Base-by-base conservation (phyloP, 805 yeast genomes). In the Wickerhamiella sergipiensis region DNA sequence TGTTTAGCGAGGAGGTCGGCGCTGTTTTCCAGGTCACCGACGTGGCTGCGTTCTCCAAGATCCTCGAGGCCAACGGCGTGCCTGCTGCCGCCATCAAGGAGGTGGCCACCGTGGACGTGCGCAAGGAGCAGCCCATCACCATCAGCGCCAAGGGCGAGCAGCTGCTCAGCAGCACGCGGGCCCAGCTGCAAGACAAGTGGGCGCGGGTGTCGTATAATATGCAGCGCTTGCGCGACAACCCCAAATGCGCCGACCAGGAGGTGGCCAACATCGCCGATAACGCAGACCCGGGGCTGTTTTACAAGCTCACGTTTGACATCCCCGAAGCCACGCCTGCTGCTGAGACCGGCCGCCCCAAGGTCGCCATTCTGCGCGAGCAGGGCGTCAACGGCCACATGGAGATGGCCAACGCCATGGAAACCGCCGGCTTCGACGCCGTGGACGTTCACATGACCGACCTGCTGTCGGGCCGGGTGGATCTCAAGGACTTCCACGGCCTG, bases 361-460 rank as follows among this genome's bases (percentile, higher is more conserved):
- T 92, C 57, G 98, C 97, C 42, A 88, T 92, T 51, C 74, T 92
- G 62, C 84, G 98, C 71, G 98, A 92, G 67, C 98, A 92, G 71
- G 98, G 98, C 71, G 96, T 92, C 51, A 92, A 92, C 67, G 95
- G 97, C 36, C 95, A 90, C 66, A 85, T 84, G 75, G 98, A 92
- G 71, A 89, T 92, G 97, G 97, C 97, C 2, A 89, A 94, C 86
- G 78, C 90, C 57, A 88, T 92, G 76, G 82, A 82, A 65, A 87
- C 82, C 66, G 95, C 97, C 36, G 98, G 98, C 0, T 92, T 92
- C 67, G 87, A 80, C 19, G 75, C 89, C n/a, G 79, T 85, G 53
- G 98, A 92, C 68, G 95, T 92, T 42, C 97, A 94, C 63, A 92
- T 92, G 98, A 79, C 94, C 19, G 98, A 92, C 66, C 77, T 92